phyloP scores from a whole-genome alignment of 768 basidiomycete genomes.

The Lentinula guzmanii region DNA sequence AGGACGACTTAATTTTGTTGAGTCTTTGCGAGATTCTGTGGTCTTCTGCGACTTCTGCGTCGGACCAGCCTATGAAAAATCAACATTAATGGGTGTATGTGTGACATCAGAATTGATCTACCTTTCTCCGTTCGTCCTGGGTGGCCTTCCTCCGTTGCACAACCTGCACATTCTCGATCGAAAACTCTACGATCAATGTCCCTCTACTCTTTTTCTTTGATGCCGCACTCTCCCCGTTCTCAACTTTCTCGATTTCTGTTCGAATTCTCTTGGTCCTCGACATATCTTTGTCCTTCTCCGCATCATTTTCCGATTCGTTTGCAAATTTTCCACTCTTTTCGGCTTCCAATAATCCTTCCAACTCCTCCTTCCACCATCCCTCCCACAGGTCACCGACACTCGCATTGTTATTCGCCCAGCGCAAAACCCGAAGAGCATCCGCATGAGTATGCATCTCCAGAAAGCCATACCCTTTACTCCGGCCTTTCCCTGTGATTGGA shows the following conservation, averaged over 20 bases:
- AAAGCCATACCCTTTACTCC: slow-evolving; percentile 94
- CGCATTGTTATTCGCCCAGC: slow-evolving; percentile 92
- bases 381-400: slow-evolving; percentile 58
- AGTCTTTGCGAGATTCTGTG: no score
- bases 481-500: slow-evolving; percentile 76
- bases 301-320: slow-evolving; percentile 28
- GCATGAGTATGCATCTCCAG: slow-evolving; percentile 84
- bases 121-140: slow-evolving; percentile 30
- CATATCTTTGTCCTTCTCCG: slow-evolving; percentile 29
- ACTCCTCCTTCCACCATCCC: slow-evolving; percentile 83
- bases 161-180: slow-evolving; percentile 91
- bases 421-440: slow-evolving; percentile 83
- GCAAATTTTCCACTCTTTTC: slow-evolving; percentile 27
- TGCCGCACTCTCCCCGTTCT: slow-evolving; percentile 17
- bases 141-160: slow-evolving; percentile 66
- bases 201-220: slow-evolving; percentile 29
- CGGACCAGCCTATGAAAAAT: neutral
- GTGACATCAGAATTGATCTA: slow-evolving; percentile 4
- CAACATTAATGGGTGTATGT: neutral
- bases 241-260: slow-evolving; percentile 38
- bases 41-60: slow-evolving; percentile 8
- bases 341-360: slow-evolving; percentile 47
- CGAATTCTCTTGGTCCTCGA: slow-evolving; percentile 54
- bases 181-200: slow-evolving; percentile 86
- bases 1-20: no score